Conservation (phyloP, 805 yeast genomes). For the Myxozyma nipponensis region DNA sequence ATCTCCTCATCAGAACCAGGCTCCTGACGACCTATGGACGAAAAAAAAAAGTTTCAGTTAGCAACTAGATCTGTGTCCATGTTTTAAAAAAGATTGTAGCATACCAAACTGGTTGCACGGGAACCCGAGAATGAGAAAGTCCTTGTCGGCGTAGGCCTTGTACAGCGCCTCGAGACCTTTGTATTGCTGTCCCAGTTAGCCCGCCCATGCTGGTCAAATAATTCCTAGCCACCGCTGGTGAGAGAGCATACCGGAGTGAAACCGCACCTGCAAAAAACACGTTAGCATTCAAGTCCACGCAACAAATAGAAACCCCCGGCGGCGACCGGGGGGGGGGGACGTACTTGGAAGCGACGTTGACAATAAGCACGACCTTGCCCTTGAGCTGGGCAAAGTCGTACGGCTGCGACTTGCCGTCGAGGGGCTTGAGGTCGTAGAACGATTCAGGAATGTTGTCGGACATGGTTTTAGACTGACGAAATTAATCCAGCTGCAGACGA, state of each 20-base stretch:
- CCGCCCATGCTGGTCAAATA: neutral
- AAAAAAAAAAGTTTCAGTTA: neutral
- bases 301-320: neutral
- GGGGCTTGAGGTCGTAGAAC: constrained; percentile 67
- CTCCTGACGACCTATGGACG: constrained; percentile 54
- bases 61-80: neutral
- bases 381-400: constrained; percentile 58
- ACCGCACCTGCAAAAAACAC: constrained; percentile 23
- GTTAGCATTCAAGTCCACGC: neutral
- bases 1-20: constrained; percentile 61
- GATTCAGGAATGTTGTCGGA: constrained; percentile 4
- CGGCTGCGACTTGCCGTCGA: constrained; percentile 55
- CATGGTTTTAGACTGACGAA: no score
- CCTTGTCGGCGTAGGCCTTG: constrained; percentile 58
- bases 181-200: constrained; percentile 51
- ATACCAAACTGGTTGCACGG: constrained; percentile 86
- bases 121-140: constrained; percentile 70
- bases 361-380: constrained; percentile 78
- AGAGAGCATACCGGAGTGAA: constrained; percentile 29
- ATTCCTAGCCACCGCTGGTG: no score
- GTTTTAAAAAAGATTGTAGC: neutral
- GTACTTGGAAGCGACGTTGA: constrained; percentile 86
- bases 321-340: neutral
- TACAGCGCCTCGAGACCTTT: constrained; percentile 65
- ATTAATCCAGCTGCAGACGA: no score